phyloP scores from a whole-genome alignment of 116 monocot genomes.

The Trichopus zeylanicus region DNA sequence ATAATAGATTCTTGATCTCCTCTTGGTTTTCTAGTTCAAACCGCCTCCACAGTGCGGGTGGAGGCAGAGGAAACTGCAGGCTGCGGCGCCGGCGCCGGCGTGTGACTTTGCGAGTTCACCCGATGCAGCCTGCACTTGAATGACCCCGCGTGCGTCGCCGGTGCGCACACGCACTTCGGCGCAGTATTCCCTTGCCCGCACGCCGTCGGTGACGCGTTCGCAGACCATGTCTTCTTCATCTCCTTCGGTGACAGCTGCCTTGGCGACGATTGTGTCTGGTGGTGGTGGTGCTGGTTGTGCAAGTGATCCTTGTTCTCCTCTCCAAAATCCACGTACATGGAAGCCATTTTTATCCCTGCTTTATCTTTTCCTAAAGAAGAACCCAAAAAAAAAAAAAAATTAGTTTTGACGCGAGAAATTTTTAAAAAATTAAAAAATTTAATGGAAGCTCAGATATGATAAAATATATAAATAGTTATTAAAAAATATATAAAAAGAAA shows the following conservation, averaged over 20 bases:
- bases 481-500: too few species aligned
- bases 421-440: too few species aligned
- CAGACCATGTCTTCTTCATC: not conserved
- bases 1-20: not conserved
- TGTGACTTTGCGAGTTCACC: conserved; percentile 15
- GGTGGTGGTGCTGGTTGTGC: conserved; percentile 1
- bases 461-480: too few species aligned
- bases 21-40: not conserved
- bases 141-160: conserved; percentile 29
- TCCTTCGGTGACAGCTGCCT: not conserved
- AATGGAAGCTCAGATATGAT: too few species aligned
- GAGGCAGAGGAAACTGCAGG: conserved; percentile 3
- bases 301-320: conserved; percentile 2
- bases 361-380: not conserved
- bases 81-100: conserved; percentile 4
- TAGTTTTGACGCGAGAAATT: too few species aligned
- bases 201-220: not conserved
- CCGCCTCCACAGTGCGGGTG: conserved; percentile 18
- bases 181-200: not conserved
- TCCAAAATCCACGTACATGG: not conserved
- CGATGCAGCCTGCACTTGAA: conserved; percentile 44
- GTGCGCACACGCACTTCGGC: conserved; percentile 28
- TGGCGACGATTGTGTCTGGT: conserved; percentile 5
- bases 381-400: not conserved
- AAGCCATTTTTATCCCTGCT: conserved; percentile 1